phyloP scores from a whole-genome alignment of 129 eudicot genomes.

The Lactuca sativa region DNA sequence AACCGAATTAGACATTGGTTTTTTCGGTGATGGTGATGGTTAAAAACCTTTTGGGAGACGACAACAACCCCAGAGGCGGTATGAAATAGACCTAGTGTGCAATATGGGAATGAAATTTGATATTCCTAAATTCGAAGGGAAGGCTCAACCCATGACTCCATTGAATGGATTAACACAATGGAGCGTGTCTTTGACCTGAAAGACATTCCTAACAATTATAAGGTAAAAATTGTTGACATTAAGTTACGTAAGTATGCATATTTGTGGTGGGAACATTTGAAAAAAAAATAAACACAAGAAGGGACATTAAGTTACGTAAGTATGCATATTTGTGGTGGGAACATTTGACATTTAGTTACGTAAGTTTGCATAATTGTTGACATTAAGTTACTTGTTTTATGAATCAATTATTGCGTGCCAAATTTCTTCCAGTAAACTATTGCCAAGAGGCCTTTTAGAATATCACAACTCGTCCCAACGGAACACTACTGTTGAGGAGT shows the following conservation, averaged over 20 bases:
- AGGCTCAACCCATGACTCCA: not conserved
- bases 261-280: not conserved
- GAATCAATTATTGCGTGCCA: not conserved
- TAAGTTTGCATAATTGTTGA: too few relatives aligned
- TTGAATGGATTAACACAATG: not conserved
- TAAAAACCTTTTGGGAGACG: too few relatives aligned
- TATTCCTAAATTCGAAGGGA: not conserved
- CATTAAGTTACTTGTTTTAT: too few relatives aligned
- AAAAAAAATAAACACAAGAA: not conserved
- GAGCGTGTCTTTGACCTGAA: not conserved
- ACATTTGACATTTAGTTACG: too few relatives aligned
- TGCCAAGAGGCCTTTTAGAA: not conserved
- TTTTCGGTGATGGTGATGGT: too few relatives aligned
- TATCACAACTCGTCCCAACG: not conserved
- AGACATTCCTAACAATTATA: not conserved
- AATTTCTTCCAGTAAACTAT: not conserved
- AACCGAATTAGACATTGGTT: too few relatives aligned
- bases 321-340: too few relatives aligned
- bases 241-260: not conserved
- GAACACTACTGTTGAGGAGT: constrained; percentile 6
- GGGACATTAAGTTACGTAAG: too few relatives aligned
- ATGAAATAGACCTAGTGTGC: too few relatives aligned
- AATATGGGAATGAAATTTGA: not conserved
- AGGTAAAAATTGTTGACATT: constrained; percentile 13
- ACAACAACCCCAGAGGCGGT: too few relatives aligned